Evolutionary conservation across 2,329 filamentous ascomycete genomes (phyloP), one percentile per base, ranked within the genome.

Genomic region (Fusarium sp.): DNA sequence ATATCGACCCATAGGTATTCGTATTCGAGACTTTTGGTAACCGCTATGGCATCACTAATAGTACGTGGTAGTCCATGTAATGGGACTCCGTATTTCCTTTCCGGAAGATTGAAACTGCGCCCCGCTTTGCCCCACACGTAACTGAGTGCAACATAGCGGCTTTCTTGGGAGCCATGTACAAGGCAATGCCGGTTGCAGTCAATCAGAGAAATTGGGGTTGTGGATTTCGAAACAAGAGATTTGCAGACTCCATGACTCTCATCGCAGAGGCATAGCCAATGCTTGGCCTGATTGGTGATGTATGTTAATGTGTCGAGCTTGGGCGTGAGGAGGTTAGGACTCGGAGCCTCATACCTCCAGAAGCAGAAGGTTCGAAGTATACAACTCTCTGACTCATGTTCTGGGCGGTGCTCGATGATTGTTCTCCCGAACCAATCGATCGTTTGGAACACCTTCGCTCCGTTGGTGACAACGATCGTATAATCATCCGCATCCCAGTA

Each of bases 341-440:
- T 4, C 10, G 18, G 34, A 7, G 1, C 5, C 1, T 38, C 5
- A n/a, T 38, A 38, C 10, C 4, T 7, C 18, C 34, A 38, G 18
- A 38, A 6, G 3, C 9, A 9, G 6, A 38, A 1, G 3, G 5
- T 38, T 38, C 18, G 18, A n/a, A 38, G 9, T 4, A 38, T n/a
- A 4, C 16, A 18, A 18, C 32, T 11, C 9, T 38, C 34, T 34
- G 32, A 16, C 8, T 2, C 32, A 34, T 9, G 16, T 2, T 34
- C 3, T 9, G 0, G 32, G 4, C 15, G 32, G 2, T 18, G 8
- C 15, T 18, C 15, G 15, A n/a, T n/a, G n/a, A n/a, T n/a, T n/a
- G n/a, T n/a, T n/a, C n/a, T n/a, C n/a, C n/a, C n/a, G n/a, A n/a
- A n/a, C n/a, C n/a, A n/a, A n/a, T n/a, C n/a, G n/a, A n/a, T 18